These are phyloP conservation scores for Citrus maxima DNA, from an alignment of 345 rosid genomes.

Conservation along the genomic window DNA sequence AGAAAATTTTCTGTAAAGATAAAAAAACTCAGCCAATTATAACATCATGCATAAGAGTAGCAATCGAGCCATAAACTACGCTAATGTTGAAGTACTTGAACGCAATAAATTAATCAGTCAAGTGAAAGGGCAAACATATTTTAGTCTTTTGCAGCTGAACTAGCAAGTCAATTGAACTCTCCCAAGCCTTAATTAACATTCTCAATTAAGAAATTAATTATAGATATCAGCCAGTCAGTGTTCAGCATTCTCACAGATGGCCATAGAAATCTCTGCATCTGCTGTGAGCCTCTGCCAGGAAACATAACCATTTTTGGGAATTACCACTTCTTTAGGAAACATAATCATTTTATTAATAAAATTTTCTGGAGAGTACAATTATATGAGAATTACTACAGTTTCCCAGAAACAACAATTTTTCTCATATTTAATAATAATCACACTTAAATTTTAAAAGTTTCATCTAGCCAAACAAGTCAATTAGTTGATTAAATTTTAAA, in stretches of 20 bases:
- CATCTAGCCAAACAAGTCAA: not conserved
- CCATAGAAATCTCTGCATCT: not conserved
- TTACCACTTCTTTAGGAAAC: no score
- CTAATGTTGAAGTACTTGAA: not conserved
- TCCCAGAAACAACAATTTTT: not conserved
- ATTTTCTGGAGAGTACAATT: not conserved
- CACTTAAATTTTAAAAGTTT: not conserved
- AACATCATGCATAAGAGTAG: slow-evolving; percentile 12
- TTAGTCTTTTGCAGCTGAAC: not conserved
- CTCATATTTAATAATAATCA: not conserved
- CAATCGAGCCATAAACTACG: slow-evolving; percentile 11
- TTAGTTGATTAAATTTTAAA: not conserved
- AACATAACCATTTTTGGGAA: not conserved
- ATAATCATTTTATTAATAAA: not conserved
- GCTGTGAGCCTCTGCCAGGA: not conserved
- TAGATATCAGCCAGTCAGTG: not conserved
- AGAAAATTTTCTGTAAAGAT: not conserved
- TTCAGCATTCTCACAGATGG: not conserved
- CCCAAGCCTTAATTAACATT: not conserved
- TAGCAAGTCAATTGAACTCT: not conserved
- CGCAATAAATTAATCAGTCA: not conserved
- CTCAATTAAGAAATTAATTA: not conserved
- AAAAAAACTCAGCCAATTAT: not conserved
- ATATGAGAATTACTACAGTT: not conserved
- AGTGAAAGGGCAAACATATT: not conserved